Conservation (phyloP, 768 basidiomycete genomes). For the Boletus rubescentipes region DNA sequence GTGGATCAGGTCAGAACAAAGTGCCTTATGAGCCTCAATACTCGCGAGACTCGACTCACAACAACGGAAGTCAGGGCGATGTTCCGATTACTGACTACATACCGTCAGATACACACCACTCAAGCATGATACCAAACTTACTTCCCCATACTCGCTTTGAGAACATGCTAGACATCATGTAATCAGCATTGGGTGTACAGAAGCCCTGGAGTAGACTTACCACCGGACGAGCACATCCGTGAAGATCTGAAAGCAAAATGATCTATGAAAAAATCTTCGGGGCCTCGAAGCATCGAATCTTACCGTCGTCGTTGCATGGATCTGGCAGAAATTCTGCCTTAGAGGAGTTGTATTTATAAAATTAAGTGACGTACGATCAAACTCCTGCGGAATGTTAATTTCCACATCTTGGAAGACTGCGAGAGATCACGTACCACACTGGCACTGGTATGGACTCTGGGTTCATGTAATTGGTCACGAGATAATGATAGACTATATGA, state of each 20-base stretch:
- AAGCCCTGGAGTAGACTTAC: constrained; percentile 15
- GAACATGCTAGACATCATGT: constrained; percentile 39
- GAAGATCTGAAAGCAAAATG: constrained; percentile 36
- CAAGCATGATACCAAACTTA: constrained; percentile 30
- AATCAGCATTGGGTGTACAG: background rate
- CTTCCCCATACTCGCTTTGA: constrained; percentile 49
- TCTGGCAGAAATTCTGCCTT: constrained; percentile 28
- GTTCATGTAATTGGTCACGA: constrained; percentile 55
- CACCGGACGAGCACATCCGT: constrained; percentile 51
- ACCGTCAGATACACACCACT: constrained; percentile 27
- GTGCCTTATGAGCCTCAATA: background rate
- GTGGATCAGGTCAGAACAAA: constrained; percentile 11
- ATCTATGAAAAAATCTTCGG: background rate
- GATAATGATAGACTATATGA: constrained; percentile 59
- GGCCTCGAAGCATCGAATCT: constrained; percentile 17
- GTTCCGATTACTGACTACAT: constrained; percentile 42
- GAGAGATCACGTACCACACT: constrained; percentile 41
- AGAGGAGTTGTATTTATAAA: background rate
- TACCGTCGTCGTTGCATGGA: constrained; percentile 56
- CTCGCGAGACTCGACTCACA: constrained; percentile 35
- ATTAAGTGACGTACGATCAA: constrained; percentile 41
- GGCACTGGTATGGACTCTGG: constrained; percentile 42
- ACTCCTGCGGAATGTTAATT: constrained; percentile 38
- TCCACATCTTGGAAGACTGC: background rate
- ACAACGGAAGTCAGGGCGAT: constrained; percentile 42